phyloP scores from a whole-genome alignment of 495 filamentous ascomycete genomes.

The Penicillium pancosmium region DNA sequence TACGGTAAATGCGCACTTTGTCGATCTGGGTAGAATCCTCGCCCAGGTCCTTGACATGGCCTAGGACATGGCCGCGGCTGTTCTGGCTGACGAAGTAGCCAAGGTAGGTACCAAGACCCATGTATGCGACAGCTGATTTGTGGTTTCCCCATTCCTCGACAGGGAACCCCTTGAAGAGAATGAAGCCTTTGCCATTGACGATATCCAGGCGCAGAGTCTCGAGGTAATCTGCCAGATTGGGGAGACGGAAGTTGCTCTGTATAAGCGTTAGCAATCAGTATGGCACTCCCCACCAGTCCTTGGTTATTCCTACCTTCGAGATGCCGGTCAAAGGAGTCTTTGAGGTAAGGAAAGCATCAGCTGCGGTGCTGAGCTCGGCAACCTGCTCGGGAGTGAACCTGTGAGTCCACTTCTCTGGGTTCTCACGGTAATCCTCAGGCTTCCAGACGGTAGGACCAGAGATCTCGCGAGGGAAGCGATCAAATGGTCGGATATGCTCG shows the following conservation, averaged over 20 bases:
- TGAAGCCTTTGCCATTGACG: slow-evolving; percentile 80
- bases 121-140: slow-evolving; percentile 80
- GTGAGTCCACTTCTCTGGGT: slow-evolving; percentile 76
- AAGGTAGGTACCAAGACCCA: slow-evolving; percentile 78
- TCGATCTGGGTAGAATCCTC: slow-evolving; percentile 77
- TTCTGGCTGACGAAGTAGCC: slow-evolving; percentile 85
- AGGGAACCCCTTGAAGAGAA: slow-evolving; percentile 79
- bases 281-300: background rate
- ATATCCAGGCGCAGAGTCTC: slow-evolving; percentile 63
- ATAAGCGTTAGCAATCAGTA: background rate
- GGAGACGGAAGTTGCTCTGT: slow-evolving; percentile 54
- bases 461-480: slow-evolving; percentile 70
- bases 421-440: slow-evolving; percentile 64
- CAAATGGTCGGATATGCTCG: slow-evolving; percentile 65
- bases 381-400: slow-evolving; percentile 64
- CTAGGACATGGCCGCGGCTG: slow-evolving; percentile 76
- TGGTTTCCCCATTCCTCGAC: slow-evolving; percentile 68
- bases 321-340: slow-evolving; percentile 70
- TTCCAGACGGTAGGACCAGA: slow-evolving; percentile 76
- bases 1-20: slow-evolving; percentile 81
- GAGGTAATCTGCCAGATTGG: slow-evolving; percentile 58
- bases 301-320: slow-evolving; percentile 46
- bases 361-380: slow-evolving; percentile 62
- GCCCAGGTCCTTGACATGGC: slow-evolving; percentile 84
- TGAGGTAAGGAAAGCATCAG: slow-evolving; percentile 67